Base-by-base conservation (phyloP, 2,329 filamentous ascomycete genomes). In the Chrysosporium keratinophilum region DNA sequence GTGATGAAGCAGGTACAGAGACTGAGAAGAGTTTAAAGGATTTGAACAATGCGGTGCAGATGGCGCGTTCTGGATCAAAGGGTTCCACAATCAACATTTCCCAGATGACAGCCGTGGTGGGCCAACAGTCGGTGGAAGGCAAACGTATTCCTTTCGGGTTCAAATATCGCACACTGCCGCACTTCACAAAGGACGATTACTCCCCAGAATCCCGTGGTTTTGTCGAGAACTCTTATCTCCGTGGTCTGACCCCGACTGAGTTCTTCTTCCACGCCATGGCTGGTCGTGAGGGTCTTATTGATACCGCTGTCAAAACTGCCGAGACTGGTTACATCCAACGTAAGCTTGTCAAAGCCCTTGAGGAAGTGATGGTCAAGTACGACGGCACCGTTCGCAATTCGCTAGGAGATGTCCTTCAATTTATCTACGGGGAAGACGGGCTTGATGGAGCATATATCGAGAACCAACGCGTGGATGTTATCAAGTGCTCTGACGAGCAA, bases 211-310 rank as follows among this genome's bases (percentile, higher is more conserved):
- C 93, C 44, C 85, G 93, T 74, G 93, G 93, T 41, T 98, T 98
- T 66, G 93, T 98, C 17, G 93, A 98, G 71, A 98, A 98, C 73
- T 98, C 93, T 0, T 98, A 98, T 64, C 81, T 98, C 11, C 87
- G 93, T 76, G 93, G 93, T 54, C 75, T 98, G 56, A 98, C 94
- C 0, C 93, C 93, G 0, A 85, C 87, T 0, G 93, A 98, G 63
- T 98, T 98, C 74, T 98, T 96, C 76, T 98, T 98, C 79, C 93
- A 98, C 80, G 93, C 93, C 67, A 98, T 98, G 93, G 93, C 93
- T 78, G 93, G 93, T 88, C 84, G 93, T 76, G 93, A 98, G 74
- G 93, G 93, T 95, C 79, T 98, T 53, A 98, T 98, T 63, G 93
- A 98, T 79, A 98, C 93, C 50, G 93, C 93, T 61, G 94, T 98